phyloP scores from a whole-genome alignment of 768 basidiomycete species.

The Kwoniella sp. region DNA sequence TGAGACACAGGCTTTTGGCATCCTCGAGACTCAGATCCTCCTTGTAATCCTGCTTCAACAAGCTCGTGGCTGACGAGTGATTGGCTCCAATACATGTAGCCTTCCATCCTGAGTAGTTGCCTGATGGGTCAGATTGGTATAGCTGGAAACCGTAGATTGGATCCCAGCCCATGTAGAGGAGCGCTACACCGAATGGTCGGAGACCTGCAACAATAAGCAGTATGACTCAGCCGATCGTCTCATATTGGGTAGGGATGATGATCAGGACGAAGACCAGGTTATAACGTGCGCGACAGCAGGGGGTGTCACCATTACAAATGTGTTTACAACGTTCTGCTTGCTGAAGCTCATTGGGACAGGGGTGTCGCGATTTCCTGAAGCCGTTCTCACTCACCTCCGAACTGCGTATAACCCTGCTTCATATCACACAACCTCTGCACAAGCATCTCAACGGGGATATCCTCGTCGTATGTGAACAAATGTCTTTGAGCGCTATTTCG shows the following conservation, averaged over 20 bases:
- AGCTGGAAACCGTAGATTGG: slow-evolving; percentile 94
- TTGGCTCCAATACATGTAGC: slow-evolving; percentile 99
- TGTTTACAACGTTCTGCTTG: too few species aligned
- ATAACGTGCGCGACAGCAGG: background rate
- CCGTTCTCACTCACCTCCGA: slow-evolving; percentile 76
- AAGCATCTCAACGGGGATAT: slow-evolving; percentile 95
- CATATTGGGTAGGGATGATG: background rate
- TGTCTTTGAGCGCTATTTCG: slow-evolving; percentile 87
- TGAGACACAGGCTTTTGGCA: slow-evolving; percentile 85
- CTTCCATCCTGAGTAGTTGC: slow-evolving; percentile 97
- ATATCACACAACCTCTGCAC: slow-evolving; percentile 91
- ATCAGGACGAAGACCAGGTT: background rate
- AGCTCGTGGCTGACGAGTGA: slow-evolving; percentile 63
- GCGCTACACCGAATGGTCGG: slow-evolving; percentile 94
- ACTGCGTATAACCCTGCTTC: slow-evolving; percentile 98
- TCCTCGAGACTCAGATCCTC: slow-evolving; percentile 89
- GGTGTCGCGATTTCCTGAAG: too few species aligned
- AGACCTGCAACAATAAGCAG: slow-evolving; percentile 65
- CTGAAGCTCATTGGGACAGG: too few species aligned
- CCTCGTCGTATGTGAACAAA: slow-evolving; percentile 87
- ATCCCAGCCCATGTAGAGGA: slow-evolving; percentile 96
- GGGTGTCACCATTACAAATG: too few species aligned
- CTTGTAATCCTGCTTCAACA: slow-evolving; percentile 98
- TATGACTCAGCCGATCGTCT: background rate
- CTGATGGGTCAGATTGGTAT: slow-evolving; percentile 97